Evolutionary conservation across 2,329 filamentous ascomycete genomes (phyloP).

Genomic region (Dactylellina haptotyla): DNA sequence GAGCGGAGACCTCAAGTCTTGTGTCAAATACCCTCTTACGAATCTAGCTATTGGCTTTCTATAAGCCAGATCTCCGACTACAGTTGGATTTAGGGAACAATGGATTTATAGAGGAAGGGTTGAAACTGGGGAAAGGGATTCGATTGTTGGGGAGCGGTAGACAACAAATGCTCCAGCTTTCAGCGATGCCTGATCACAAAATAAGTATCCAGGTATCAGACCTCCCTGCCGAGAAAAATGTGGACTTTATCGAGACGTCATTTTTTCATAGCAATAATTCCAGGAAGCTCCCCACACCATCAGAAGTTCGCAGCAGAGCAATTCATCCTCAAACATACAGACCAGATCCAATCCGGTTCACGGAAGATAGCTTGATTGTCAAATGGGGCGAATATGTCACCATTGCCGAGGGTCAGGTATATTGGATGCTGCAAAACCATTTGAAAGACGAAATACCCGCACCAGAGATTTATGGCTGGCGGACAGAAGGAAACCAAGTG

Average conservation of each 20-base stretch:
- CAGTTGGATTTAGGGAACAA: not conserved
- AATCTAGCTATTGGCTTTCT: not conserved
- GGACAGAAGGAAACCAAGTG: constrained; percentile 20
- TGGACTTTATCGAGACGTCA: constrained; percentile 26
- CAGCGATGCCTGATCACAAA: not conserved
- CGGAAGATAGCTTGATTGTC: constrained; percentile 13
- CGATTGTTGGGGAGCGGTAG: not conserved
- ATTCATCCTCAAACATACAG: not conserved
- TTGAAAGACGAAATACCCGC: constrained; percentile 20
- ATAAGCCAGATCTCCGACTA: not conserved
- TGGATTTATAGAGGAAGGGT: not conserved
- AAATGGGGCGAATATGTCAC: constrained; percentile 33
- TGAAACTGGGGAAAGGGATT: not conserved
- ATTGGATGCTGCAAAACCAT: constrained; percentile 25
- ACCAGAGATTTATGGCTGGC: constrained; percentile 31
- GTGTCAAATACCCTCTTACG: not conserved
- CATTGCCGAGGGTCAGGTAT: constrained; percentile 27
- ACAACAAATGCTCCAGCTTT: not conserved
- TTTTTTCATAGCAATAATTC: constrained; percentile 5
- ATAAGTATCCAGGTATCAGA: constrained; percentile 9
- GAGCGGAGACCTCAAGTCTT: not conserved
- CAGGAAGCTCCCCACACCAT: constrained; percentile 23
- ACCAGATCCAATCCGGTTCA: constrained; percentile 17
- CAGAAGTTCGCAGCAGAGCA: constrained; percentile 25
- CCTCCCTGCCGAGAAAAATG: constrained; percentile 12